phyloP scores from a whole-genome alignment of 108 stramenopile genomes.

The Mediolabrus comicus region DNA sequence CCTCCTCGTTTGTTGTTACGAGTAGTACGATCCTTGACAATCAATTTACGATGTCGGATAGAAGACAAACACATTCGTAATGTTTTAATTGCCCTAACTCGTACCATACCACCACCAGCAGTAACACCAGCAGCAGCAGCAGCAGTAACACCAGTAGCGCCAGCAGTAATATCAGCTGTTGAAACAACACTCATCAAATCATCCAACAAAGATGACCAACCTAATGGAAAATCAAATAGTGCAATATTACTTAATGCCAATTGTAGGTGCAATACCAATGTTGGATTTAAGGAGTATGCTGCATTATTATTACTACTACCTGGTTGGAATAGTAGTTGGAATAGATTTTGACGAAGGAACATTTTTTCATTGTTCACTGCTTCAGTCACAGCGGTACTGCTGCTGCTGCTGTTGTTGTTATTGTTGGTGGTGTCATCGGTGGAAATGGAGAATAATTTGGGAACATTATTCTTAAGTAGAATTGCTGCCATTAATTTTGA shows the following conservation, averaged over 20 bases:
- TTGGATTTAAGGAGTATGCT: background rate
- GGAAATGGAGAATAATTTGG: conserved; percentile 1
- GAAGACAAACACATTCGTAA: conserved; percentile 19
- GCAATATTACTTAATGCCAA: conserved; percentile 21
- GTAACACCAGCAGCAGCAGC: background rate
- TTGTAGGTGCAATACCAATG: conserved; percentile 13
- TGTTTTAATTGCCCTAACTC: conserved; percentile 12
- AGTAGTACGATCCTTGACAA: background rate
- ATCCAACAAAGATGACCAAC: conserved; percentile 27
- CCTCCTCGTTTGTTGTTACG: background rate
- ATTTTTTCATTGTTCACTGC: too few species aligned
- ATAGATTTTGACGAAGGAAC: background rate
- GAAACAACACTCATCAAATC: conserved; percentile 19
- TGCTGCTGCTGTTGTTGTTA: too few species aligned
- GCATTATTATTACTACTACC: background rate
- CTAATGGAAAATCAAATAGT: conserved; percentile 24
- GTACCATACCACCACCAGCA: background rate
- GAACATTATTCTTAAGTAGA: conserved; percentile 25
- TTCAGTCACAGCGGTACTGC: too few species aligned
- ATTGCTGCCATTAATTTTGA: conserved; percentile 27
- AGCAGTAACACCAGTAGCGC: background rate
- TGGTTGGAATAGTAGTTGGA: background rate
- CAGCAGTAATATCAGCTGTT: background rate
- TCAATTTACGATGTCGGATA: conserved; percentile 11
- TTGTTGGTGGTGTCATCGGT: background rate